These are phyloP conservation scores for Pseudogymnoascus sp. DNA, from an alignment of 2,329 filamentous ascomycete species.

Conservation along the genomic window DNA sequence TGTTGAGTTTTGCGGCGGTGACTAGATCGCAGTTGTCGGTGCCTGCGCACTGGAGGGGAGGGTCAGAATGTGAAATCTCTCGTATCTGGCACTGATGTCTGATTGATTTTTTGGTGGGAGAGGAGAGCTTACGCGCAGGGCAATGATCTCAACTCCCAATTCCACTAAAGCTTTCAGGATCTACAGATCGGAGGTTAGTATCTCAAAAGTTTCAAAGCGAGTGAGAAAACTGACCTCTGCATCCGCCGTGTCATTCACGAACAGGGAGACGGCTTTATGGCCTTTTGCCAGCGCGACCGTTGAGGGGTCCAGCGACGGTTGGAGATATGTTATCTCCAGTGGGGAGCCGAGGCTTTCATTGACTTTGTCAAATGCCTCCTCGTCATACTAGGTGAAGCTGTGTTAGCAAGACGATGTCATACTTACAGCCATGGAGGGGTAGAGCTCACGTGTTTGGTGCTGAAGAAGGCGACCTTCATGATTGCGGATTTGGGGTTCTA, in stretches of 20 bases:
- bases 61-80: background rate
- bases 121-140: background rate
- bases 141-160: background rate
- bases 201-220: background rate
- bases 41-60: slow-evolving; percentile 58
- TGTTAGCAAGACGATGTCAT: background rate
- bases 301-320: background rate
- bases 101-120: background rate
- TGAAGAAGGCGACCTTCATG: slow-evolving; percentile 4
- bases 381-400: background rate
- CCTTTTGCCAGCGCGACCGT: slow-evolving; percentile 48
- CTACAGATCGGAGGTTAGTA: background rate
- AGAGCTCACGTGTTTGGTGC: background rate
- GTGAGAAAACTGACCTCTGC: slow-evolving; percentile 32
- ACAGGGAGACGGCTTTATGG: slow-evolving; percentile 55
- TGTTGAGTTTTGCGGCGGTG: slow-evolving; percentile 44
- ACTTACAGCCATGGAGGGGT: background rate
- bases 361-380: background rate
- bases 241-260: slow-evolving; percentile 57
- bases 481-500: background rate
- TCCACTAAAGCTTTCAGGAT: background rate
- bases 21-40: slow-evolving; percentile 60
- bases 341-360: background rate
- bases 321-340: background rate
- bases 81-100: background rate